Percentiles rank a stretch among this genome's conserved stretches.
Conservation (phyloP, 345 rosid species). For the Gossypium thurberi region DNA sequence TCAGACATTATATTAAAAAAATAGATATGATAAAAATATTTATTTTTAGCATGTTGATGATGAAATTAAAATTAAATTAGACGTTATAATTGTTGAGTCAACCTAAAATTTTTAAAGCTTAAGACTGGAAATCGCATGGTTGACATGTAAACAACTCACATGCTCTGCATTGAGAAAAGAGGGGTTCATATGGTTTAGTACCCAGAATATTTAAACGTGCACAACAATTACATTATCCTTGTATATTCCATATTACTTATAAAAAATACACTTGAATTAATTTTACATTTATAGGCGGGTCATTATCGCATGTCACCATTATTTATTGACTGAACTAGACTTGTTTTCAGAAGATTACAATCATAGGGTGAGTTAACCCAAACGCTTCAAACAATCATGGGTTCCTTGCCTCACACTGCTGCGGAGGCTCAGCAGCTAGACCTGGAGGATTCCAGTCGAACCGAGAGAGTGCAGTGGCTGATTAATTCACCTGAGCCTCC, state of each 20-base stretch:
- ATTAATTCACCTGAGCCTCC: constrained; percentile 64
- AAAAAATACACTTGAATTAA: background rate
- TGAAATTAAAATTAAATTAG: too few species aligned
- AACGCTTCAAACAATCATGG: constrained; percentile 8
- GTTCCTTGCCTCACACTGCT: background rate
- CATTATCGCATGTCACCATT: background rate
- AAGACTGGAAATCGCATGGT: background rate
- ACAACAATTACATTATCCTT: background rate
- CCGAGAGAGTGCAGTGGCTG: constrained; percentile 37
- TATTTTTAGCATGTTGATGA: too few species aligned
- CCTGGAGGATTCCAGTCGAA: background rate
- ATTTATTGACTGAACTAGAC: background rate
- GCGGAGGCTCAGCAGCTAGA: constrained; percentile 7
- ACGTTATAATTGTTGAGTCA: too few species aligned
- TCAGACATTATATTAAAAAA: too few species aligned
- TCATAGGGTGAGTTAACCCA: background rate
- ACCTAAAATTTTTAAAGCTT: too few species aligned
- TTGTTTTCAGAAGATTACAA: background rate
- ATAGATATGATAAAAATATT: too few species aligned
- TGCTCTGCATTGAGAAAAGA: background rate
- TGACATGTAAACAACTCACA: background rate
- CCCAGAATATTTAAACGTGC: background rate
- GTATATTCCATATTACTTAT: background rate
- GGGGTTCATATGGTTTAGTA: background rate
- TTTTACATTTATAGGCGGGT: background rate